These are phyloP conservation scores for Grigorovia humatica DNA, from an alignment of 805 yeast genomes.

Conservation along the genomic window DNA sequence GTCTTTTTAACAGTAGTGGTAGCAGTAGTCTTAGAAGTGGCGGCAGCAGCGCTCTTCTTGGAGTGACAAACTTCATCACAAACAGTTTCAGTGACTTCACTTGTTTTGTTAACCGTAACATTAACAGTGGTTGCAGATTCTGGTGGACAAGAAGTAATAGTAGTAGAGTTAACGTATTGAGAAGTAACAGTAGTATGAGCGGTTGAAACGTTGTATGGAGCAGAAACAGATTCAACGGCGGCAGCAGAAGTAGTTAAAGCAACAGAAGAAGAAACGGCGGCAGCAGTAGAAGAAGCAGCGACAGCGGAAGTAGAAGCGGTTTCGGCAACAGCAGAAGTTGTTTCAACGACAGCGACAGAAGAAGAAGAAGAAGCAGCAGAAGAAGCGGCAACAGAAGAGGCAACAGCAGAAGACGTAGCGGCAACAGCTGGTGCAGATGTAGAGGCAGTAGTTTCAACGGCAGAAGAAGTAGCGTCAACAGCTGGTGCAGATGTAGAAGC, in stretches of 20 bases:
- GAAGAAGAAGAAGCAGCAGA: constrained; percentile 2
- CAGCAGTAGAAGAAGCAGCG: constrained; percentile 1
- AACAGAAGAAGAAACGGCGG: background rate
- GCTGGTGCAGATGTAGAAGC: background rate
- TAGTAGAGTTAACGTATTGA: background rate
- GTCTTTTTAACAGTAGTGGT: background rate
- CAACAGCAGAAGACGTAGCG: constrained; percentile 10
- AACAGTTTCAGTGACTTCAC: background rate
- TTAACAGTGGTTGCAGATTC: constrained; percentile 1
- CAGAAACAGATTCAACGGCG: no score
- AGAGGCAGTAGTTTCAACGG: constrained; percentile 1
- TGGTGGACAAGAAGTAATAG: constrained; percentile 4
- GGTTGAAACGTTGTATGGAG: background rate
- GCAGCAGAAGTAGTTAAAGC: background rate
- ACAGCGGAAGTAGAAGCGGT: constrained; percentile 26
- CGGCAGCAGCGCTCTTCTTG: background rate
- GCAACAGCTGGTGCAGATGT: constrained; percentile 7
- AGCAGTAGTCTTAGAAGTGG: background rate
- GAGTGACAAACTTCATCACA: background rate
- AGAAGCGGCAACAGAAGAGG: constrained; percentile 4
- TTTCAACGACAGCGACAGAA: constrained; percentile 7
- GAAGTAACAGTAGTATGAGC: background rate
- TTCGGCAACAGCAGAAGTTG: constrained; percentile 20
- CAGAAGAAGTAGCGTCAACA: background rate
- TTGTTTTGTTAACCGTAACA: background rate